Evolutionary conservation across 139 green algal genomes (phyloP), one percentile per base, ranked within the genome.

Genomic region (Chlamydomonas applanata): DNA sequence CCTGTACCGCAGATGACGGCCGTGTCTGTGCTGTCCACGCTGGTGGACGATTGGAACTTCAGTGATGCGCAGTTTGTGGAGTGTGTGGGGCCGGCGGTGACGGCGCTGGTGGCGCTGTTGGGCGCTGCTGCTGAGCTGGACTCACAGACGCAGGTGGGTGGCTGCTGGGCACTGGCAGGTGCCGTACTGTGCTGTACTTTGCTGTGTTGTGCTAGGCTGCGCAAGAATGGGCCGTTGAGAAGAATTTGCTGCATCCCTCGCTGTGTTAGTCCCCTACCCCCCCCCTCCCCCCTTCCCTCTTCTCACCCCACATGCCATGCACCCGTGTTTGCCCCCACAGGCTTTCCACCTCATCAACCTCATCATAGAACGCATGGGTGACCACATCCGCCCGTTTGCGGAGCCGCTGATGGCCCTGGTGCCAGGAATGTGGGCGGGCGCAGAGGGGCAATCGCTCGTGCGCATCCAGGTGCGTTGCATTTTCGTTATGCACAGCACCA

Each of bases 41-140:
- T 97, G n/a, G 77, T 96, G 19, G 89, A 95, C 16, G 91, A 95
- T 81, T 92, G 88, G 79, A 81, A 83, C 3, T 97, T 97, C 79
- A 72, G 86, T 1, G 87, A 91, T 52, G 77, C 69, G 9, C 45
- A 73, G 27, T 95, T 97, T 74, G 32, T 79, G 53, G 62, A 79
- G 32, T 86, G 85, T 73, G 79, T 92, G 64, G 79, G 68, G 0
- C 56, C 77, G 20, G 71, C 70, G 27, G 29, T 69, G 56, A 22
- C 32, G 16, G 19, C 53, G 30, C 76, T 95, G 27, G 65, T 81
- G 1, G 64, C 2, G 33, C 66, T 93, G 40, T 57, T 94, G 72
- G 33, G 63, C 22, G 22, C n/a, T 0, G 63, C 73, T 4, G 32
- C 67, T 2, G 90, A 95, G 54, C 81, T 92, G 29, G 90, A 96